Base-by-base conservation (phyloP, 2,329 filamentous ascomycete species). In the Leptographium lundbergii region DNA sequence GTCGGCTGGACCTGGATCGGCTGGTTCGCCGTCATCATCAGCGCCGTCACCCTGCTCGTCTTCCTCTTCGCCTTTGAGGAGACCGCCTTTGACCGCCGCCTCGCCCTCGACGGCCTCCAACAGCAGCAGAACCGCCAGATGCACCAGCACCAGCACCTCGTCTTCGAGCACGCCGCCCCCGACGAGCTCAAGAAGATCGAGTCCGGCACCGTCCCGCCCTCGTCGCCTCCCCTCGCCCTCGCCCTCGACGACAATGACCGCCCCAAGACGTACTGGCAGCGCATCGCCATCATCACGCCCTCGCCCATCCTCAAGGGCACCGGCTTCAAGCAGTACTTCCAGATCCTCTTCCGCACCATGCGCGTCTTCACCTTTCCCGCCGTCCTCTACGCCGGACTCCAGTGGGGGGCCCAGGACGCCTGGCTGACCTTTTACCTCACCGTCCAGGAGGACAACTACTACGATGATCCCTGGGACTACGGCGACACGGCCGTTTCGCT, bases 1-100 rank as follows among this genome's bases (percentile, higher is more conserved):
- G 25, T 58, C 36, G 57, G 57, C 57, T 58, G 57, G 57, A 6
- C 36, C 24, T 70, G 72, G 25, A 72, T 73, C 22, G 65, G 76
- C 1, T 74, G 73, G 1, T 64, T 73, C 1, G 74, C 74, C 3
- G 74, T 75, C 11, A 71, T 72, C 3, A 68, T 69, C 24, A 75
- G 75, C 9, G 63, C 75, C 57, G 65, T 76, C n/a, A 69, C 77
- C 42, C 72, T 58, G 34, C 7, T 58, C 51, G 52, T 58, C 51
- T 58, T 54, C n/a, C 29, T 54, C 27, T 58, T 58, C 27, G 25
- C 19, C 27, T 58, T 58, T 39, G 57, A 58, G 42, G 57, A 58
- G 29, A 58, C 57, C 25, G 52, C 57, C 36, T 58, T 58, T 29
- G 57, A 58, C 22, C 57, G 57, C 14, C 57, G 39, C 25, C 13